Conservation (phyloP, 2,329 filamentous ascomycete species). For the Rosellinia necatrix region DNA sequence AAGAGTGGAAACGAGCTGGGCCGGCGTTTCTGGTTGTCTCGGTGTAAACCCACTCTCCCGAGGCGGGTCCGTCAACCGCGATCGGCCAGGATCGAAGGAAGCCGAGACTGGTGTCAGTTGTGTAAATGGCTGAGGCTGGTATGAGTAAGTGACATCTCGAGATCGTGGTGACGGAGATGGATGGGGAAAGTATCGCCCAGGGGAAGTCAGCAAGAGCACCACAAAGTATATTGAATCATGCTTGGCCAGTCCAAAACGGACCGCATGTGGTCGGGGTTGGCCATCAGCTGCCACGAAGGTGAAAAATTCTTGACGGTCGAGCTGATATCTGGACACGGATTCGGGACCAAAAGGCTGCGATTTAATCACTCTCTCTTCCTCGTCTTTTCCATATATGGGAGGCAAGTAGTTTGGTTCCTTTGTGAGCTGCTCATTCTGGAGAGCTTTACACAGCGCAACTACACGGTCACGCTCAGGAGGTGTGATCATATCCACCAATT, state of each 20-base stretch:
- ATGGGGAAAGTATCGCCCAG: conserved; percentile 47
- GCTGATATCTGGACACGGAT: conserved; percentile 55
- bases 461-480: conserved; percentile 58
- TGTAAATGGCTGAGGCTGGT: conserved; percentile 47
- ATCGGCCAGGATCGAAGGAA: conserved; percentile 52
- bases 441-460: conserved; percentile 52
- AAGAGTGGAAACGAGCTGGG: conserved; percentile 41
- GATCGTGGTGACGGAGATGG: conserved; percentile 52
- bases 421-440: conserved; percentile 61
- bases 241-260: conserved; percentile 62
- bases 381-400: conserved; percentile 61
- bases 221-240: conserved; percentile 67
- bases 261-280: conserved; percentile 53
- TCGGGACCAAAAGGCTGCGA: conserved; percentile 58
- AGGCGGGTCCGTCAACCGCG: conserved; percentile 43
- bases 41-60: conserved; percentile 41
- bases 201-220: conserved; percentile 52
- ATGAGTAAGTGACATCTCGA: conserved; percentile 49
- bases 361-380: conserved; percentile 60
- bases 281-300: conserved; percentile 59
- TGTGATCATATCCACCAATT: conserved; percentile 59
- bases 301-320: conserved; percentile 60
- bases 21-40: conserved; percentile 39
- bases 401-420: conserved; percentile 67
- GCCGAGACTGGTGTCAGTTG: conserved; percentile 53